Evolutionary conservation across 495 filamentous ascomycete species (phyloP).

Genomic region (Neurospora pannonica): DNA sequence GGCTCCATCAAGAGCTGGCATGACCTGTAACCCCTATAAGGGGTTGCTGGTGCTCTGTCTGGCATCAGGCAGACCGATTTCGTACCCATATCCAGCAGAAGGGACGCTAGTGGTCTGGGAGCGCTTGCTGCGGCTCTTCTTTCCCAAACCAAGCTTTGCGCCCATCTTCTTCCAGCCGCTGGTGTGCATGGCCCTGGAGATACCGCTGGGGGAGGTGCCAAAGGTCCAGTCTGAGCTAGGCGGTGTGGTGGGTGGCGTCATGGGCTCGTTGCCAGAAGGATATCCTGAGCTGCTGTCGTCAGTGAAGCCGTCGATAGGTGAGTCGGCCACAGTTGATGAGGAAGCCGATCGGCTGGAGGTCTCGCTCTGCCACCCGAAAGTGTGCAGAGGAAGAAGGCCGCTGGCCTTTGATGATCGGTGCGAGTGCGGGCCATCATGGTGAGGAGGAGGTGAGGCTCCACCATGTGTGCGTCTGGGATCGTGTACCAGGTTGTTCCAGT

Average conservation of each 20-base stretch:
- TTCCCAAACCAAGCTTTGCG: slow-evolving; percentile 62
- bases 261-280: slow-evolving; percentile 49
- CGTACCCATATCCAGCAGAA: slow-evolving; percentile 17
- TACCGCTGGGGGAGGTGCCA: slow-evolving; percentile 38
- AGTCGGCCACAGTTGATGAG: slow-evolving; percentile 23
- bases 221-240: slow-evolving; percentile 55
- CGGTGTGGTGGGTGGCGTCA: slow-evolving; percentile 85
- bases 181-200: slow-evolving; percentile 41
- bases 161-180: slow-evolving; percentile 80
- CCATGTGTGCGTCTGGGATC: background rate
- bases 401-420: slow-evolving; percentile 31
- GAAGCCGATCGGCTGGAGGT: slow-evolving; percentile 28
- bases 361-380: slow-evolving; percentile 27
- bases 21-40: slow-evolving; percentile 48
- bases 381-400: slow-evolving; percentile 35
- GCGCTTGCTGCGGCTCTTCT: slow-evolving; percentile 38
- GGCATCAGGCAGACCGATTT: slow-evolving; percentile 18
- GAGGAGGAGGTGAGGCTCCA: background rate
- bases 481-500: background rate
- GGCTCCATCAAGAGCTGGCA: slow-evolving; percentile 30
- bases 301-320: slow-evolving; percentile 30
- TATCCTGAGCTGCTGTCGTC: slow-evolving; percentile 47
- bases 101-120: slow-evolving; percentile 29
- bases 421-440: slow-evolving; percentile 19
- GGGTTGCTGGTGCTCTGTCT: slow-evolving; percentile 23